Base-by-base conservation (phyloP, 2,329 filamentous ascomycete species). In the Incumbomyces lentus region DNA sequence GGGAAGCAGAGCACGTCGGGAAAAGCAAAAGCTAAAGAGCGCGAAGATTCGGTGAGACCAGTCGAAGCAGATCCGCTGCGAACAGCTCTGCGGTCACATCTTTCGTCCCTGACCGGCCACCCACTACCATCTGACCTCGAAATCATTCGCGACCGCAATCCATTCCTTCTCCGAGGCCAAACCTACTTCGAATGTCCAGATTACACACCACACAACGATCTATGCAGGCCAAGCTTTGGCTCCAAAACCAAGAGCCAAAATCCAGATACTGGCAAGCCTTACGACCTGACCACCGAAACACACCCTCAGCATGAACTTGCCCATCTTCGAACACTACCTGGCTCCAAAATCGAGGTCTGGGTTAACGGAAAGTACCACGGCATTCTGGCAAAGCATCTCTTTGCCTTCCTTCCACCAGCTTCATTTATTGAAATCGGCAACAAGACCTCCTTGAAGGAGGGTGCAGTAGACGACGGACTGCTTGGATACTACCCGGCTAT, bases 401-500 rank as follows among this genome's bases (percentile, higher is more conserved):
- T 95, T 19, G 82, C 88, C 2, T 98, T 98, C 66, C 71, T 98
- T 1, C 92, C 92, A 0, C 90, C 89, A 0, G 89, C 92, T 1
- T 94, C 86, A 47, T 63, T 65, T 38, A 63, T 69, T 11, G 65
- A 66, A 16, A 64, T 83, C 35, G 86, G 85, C 11, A 87, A 86
- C 14, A 74, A 92, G 41, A 84, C 52, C 22, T 47, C 47, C 18
- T 48, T 52, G 6, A 54, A 49, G 12, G 44, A 55, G 22, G 52
- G 53, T 19, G 54, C 53, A 22, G 50, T 57, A 10, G 92, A 98
- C 60, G 92, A 98, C 60, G 92, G 90, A 31, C 85, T 92, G 74
- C 76, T 95, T 1, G 93, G 92, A 10, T 98, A 98, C 67, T 95
- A 94, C 60, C 92, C 92, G 1, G 86, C 89, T 17, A 80, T 98